These are phyloP conservation scores for Teunomyces panamensis DNA, from an alignment of 805 yeast species.

Conservation along the genomic window DNA sequence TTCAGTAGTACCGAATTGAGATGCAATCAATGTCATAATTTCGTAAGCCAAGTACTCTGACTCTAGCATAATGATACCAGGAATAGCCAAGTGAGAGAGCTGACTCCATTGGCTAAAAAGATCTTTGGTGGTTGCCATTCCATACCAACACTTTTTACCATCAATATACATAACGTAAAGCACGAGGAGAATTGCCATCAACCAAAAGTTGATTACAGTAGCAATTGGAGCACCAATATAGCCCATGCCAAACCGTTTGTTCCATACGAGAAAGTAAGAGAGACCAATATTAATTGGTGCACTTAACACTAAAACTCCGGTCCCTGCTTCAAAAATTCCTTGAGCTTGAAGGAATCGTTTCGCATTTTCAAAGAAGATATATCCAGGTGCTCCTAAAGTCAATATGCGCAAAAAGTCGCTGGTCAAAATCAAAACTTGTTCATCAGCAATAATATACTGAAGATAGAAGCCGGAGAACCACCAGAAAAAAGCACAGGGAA, in stretches of 20 bases:
- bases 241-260: constrained; percentile 37
- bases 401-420: constrained; percentile 32
- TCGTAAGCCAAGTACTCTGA: constrained; percentile 46
- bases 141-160: constrained; percentile 72
- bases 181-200: constrained; percentile 35
- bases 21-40: constrained; percentile 44
- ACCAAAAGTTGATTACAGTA: constrained; percentile 40
- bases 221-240: constrained; percentile 45
- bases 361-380: constrained; percentile 40
- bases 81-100: constrained; percentile 37
- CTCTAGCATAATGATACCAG: constrained; percentile 46
- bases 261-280: constrained; percentile 44
- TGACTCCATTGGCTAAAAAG: constrained; percentile 35
- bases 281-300: constrained; percentile 41
- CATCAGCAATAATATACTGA: constrained; percentile 28
- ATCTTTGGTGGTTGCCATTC: constrained; percentile 39
- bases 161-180: constrained; percentile 44
- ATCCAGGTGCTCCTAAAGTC: constrained; percentile 41
- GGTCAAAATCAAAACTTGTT: constrained; percentile 34
- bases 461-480: constrained; percentile 34
- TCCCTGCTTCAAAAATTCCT: constrained; percentile 47
- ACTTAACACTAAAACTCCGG: constrained; percentile 39
- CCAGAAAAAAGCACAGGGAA: constrained; percentile 42
- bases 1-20: constrained; percentile 47
- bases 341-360: constrained; percentile 45